Evolutionary conservation across 768 basidiomycete genomes (phyloP).

Genomic region (Russula virescens): DNA sequence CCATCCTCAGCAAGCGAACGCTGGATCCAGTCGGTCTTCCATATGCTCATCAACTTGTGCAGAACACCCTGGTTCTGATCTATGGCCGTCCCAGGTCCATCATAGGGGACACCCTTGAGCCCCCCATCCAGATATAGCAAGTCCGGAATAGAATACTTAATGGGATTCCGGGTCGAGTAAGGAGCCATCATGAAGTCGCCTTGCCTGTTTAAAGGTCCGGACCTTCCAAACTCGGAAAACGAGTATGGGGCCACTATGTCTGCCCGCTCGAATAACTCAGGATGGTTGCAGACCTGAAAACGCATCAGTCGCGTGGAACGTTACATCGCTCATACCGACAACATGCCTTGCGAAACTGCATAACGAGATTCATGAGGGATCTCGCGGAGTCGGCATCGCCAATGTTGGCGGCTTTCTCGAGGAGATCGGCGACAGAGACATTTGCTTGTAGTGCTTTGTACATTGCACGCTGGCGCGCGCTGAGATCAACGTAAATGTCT

Average conservation of each 20-base stretch:
- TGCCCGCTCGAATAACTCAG: conserved; percentile 94
- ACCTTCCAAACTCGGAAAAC: conserved; percentile 75
- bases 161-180: conserved; percentile 85
- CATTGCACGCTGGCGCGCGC: conserved; percentile 83
- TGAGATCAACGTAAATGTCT: conserved; percentile 91
- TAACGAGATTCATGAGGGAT: conserved; percentile 97
- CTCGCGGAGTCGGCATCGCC: conserved; percentile 89
- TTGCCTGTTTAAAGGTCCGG: conserved; percentile 80
- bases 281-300: conserved; percentile 89
- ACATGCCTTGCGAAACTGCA: conserved; percentile 96
- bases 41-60: conserved; percentile 77
- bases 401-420: conserved; percentile 88
- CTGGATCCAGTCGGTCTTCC: conserved; percentile 79
- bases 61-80: conserved; percentile 48
- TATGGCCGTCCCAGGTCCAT: conserved; percentile 42
- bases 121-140: conserved; percentile 77
- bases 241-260: conserved; percentile 93
- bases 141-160: conserved; percentile 69
- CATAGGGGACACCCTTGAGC: conserved; percentile 56
- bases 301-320: background rate
- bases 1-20: conserved; percentile 61
- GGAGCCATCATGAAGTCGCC: conserved; percentile 77
- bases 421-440: conserved; percentile 89
- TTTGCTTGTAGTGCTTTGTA: conserved; percentile 89
- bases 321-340: background rate